Evolutionary conservation across 2,329 filamentous ascomycete genomes (phyloP), one percentile per base, ranked within the genome.

Genomic region (Neonectria coccinea): DNA sequence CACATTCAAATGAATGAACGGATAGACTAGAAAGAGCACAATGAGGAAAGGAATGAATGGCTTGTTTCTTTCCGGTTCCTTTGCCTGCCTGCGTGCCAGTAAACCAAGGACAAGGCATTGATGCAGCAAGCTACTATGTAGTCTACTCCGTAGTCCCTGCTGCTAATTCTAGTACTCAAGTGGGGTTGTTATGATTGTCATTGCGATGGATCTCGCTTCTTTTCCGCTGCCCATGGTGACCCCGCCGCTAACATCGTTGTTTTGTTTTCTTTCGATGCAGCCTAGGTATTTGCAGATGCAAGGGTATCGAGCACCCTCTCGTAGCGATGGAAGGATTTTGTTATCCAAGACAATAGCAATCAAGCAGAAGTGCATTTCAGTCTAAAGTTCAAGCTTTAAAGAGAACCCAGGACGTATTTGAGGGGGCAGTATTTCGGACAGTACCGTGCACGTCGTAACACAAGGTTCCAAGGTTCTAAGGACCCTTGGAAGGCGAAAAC

Each of bases 121-220:
- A 50, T 31, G 16, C 29, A 51, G 27, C 6, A 33, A 33, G 31
- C 2, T 33, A 25, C 25, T 25, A 25, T 4, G 4, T 22, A 22
- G n/a, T n/a, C n/a, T n/a, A n/a, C n/a, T 25, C 6, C 6, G 25
- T 25, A 42, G 39, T 51, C 47, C 11, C 39, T n/a, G 16, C 41
- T 52, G 59, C 44, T 11, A 51, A 45, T 59, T 59, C 56, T 51
- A 59, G 61, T 51, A 51, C 39, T 51, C 59, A 54, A 62, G 61
- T 56, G 61, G 61, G 44, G 56, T 41, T 20, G 27, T 51, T 36
- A 16, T n/a, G 20, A 27, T 59, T 33, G 44, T 50, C 29, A 48
- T 33, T 57, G 44, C 31, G 25, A 41, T n/a, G 29, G 44, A 51
- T 31, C 27, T 50, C 25, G 16, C 25, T 29, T 50, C 12, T 29